Evolutionary conservation across 75 land plant genomes (phyloP), one percentile per base, ranked within the genome.

Genomic region (Pinus taeda): DNA sequence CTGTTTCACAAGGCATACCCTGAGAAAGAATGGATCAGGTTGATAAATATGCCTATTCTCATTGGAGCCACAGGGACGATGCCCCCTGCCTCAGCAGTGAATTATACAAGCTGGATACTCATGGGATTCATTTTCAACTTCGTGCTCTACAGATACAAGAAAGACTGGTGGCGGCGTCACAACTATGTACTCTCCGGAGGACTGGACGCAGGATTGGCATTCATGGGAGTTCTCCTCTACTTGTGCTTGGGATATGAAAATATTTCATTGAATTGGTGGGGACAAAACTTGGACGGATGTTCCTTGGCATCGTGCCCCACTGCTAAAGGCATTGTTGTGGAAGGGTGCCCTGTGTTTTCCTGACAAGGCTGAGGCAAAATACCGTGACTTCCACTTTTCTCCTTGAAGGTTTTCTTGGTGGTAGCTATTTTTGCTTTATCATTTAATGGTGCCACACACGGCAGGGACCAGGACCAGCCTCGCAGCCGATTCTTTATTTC

Each of bases 21-120:
- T 8, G 63, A 81, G 0, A 60, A 88, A 58, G 78, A 76, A 59
- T 95, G 98, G 98, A 89, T 93, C 12, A 59, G 79, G 3, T 75
- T 81, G 37, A 87, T 95, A 69, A 88, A 91, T 83, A 91, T 93
- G 89, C 98, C 98, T 0, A 80, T 95, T 2, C 61, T 95, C 18
- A 76, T 95, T 33, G 92, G 92, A 18, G 86, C 97, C 61, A 90
- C 95, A 0, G 78, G 83, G 4, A 76, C 70, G 76, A 90, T 96
- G 91, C 98, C 98, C 0, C 94, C 94, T 2, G 98, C 98, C n/a
- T 79, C 86, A 13, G 86, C 98, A 0, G 98, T 96, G 6, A 94
- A 96, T 79, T 96, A 83, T 86, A 91, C 85, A 2, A 85, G 91
- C 77, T 96, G 98, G 98, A 78, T 90, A 14, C 0, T 90, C 5